phyloP scores from a whole-genome alignment of 2,329 filamentous ascomycete genomes.

The Didymella pinodella region DNA sequence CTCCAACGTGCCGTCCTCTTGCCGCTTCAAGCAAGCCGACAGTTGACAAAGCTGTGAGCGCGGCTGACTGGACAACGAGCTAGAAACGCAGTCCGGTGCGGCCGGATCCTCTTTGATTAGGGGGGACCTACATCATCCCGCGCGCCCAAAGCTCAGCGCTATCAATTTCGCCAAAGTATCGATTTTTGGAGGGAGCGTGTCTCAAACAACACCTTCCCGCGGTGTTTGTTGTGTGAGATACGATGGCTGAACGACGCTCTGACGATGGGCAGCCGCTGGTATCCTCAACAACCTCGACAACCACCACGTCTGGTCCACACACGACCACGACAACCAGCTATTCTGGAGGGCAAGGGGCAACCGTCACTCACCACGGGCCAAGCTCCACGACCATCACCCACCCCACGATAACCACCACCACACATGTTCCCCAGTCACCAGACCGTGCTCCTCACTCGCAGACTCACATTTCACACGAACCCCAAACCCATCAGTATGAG shows the following conservation, averaged over 20 bases:
- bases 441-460: slow-evolving; percentile 1
- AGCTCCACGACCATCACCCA: slow-evolving; percentile 37
- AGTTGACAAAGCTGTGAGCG: slow-evolving; percentile 11
- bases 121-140: slow-evolving; percentile 24
- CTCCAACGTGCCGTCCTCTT: not conserved
- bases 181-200: slow-evolving; percentile 14
- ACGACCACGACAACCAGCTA: slow-evolving; percentile 41
- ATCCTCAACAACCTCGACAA: slow-evolving; percentile 35
- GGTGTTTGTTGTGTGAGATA: slow-evolving; percentile 13
- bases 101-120: slow-evolving; percentile 29
- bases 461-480: slow-evolving; percentile 3
- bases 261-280: slow-evolving; percentile 20
- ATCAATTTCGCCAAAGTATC: slow-evolving; percentile 16
- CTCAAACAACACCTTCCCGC: slow-evolving; percentile 8
- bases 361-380: slow-evolving; percentile 32
- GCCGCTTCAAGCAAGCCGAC: not conserved
- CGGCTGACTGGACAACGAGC: slow-evolving; percentile 31
- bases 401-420: slow-evolving; percentile 44
- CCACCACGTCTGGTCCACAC: slow-evolving; percentile 42
- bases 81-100: slow-evolving; percentile 24
- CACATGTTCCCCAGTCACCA: slow-evolving; percentile 19
- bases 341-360: slow-evolving; percentile 28
- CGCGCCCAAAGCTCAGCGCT: slow-evolving; percentile 21
- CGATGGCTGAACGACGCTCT: slow-evolving; percentile 26
- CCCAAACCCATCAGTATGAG: slow-evolving; percentile 2